Percentiles rank a stretch among this genome's conserved stretches.
These are phyloP conservation scores for Aspergillus steynii DNA, from an alignment of 495 filamentous ascomycete genomes.

Conservation along the genomic window DNA sequence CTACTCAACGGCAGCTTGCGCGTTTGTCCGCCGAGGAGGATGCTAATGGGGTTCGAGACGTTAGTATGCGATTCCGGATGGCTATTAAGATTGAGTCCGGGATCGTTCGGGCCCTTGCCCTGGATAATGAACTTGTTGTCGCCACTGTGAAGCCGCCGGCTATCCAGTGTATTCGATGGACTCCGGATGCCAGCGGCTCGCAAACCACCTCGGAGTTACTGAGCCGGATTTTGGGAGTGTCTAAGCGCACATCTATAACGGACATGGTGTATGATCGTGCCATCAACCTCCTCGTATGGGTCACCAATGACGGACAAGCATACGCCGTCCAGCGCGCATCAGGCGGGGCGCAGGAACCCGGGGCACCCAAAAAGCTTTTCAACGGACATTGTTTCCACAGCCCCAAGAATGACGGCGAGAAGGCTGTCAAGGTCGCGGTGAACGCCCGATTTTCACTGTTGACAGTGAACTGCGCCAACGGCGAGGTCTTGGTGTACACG, in stretches of 20 bases:
- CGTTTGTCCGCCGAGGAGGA: slow-evolving; percentile 68
- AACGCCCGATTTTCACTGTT: slow-evolving; percentile 94
- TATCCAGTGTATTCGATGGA: slow-evolving; percentile 95
- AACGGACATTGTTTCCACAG: slow-evolving; percentile 87
- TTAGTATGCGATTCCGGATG: slow-evolving; percentile 91
- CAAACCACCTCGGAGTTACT: slow-evolving; percentile 92
- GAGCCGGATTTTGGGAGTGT: slow-evolving; percentile 80
- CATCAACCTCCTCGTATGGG: slow-evolving; percentile 95
- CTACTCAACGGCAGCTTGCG: slow-evolving; percentile 68
- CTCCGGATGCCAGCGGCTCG: slow-evolving; percentile 71
- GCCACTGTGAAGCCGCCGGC: slow-evolving; percentile 91
- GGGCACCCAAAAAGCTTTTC: slow-evolving; percentile 66
- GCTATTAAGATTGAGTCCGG: slow-evolving; percentile 98
- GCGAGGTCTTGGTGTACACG: slow-evolving; percentile 80
- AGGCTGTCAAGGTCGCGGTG: slow-evolving; percentile 74
- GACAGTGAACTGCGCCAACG: slow-evolving; percentile 80
- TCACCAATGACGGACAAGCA: slow-evolving; percentile 84
- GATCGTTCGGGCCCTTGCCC: slow-evolving; percentile 79
- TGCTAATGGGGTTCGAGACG: slow-evolving; percentile 77
- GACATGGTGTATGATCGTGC: slow-evolving; percentile 96
- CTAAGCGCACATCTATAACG: slow-evolving; percentile 68
- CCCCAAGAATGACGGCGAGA: slow-evolving; percentile 57
- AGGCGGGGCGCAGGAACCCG: slow-evolving; percentile 31
- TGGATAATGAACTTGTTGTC: slow-evolving; percentile 92
- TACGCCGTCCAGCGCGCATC: slow-evolving; percentile 84